Evolutionary conservation across 2,329 filamentous ascomycete species (phyloP).

Genomic region (Chlorencoelia australis): DNA sequence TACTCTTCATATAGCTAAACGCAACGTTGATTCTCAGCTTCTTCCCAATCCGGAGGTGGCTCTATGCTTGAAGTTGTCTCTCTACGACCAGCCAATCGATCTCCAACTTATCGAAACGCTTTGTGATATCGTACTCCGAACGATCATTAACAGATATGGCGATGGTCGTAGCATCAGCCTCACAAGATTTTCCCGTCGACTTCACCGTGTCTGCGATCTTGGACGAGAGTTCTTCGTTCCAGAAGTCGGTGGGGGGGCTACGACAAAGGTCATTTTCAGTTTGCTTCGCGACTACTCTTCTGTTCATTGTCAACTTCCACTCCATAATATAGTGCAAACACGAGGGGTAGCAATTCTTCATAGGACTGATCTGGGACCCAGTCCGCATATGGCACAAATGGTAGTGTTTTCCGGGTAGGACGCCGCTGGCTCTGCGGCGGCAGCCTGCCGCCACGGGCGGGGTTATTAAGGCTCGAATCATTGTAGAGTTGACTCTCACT

Average conservation of each 20-base stretch:
- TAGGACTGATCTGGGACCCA: not conserved
- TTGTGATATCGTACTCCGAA: not conserved
- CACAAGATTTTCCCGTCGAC: not conserved
- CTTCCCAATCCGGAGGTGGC: not conserved
- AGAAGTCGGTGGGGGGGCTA: not conserved
- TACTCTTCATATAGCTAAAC: too few species aligned
- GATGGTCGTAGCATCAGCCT: not conserved
- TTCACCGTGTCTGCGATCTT: not conserved
- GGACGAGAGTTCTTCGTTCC: not conserved
- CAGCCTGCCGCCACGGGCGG: not conserved
- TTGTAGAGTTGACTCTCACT: slow-evolving; percentile 1
- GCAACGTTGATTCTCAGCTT: not conserved
- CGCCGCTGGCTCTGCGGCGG: not conserved
- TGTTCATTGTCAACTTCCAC: not conserved
- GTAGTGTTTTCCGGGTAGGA: not conserved
- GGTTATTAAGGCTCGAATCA: slow-evolving; percentile 1
- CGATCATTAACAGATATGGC: not conserved
- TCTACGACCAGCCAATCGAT: not conserved
- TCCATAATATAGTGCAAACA: not conserved
- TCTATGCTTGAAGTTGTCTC: not conserved
- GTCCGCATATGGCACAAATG: slow-evolving; percentile 1
- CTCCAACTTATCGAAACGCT: not conserved
- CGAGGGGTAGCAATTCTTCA: not conserved
- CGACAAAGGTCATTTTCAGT: not conserved
- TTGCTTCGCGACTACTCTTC: not conserved